Percentiles rank a stretch among this genome's conserved stretches.
These are phyloP conservation scores for Thelephora aurantiotincta DNA, from an alignment of 768 basidiomycete species.

Conservation along the genomic window DNA sequence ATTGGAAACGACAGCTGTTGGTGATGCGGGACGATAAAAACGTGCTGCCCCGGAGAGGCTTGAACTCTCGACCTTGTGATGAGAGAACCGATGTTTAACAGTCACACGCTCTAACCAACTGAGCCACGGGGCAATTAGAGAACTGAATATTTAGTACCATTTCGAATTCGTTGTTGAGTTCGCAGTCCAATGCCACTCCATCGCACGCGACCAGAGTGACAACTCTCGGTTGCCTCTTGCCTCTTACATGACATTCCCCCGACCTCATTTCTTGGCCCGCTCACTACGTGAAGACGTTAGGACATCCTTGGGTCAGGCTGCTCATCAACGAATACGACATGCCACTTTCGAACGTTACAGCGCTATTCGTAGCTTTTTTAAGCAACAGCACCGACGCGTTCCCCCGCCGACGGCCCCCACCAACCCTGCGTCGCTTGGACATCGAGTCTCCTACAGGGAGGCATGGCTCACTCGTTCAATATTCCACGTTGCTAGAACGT, in stretches of 20 bases:
- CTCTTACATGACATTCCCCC: no score
- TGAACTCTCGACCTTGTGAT: slow-evolving; percentile 7
- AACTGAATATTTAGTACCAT: slow-evolving; percentile 6
- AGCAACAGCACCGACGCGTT: slow-evolving; percentile 10
- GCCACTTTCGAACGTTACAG: slow-evolving; percentile 41
- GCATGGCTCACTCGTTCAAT: no score
- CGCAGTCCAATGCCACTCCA: no score
- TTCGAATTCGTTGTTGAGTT: no score
- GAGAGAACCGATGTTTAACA: not conserved
- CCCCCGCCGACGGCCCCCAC: not conserved
- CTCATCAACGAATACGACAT: not conserved
- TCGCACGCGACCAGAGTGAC: not conserved
- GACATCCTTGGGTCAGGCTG: not conserved
- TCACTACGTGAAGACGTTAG: not conserved
- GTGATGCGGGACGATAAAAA: not conserved
- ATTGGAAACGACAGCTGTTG: not conserved
- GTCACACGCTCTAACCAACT: no score
- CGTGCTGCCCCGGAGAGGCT: not conserved
- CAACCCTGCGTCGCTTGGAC: no score
- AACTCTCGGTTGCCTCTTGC: no score
- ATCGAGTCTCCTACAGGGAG: no score
- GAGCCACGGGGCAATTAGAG: slow-evolving; percentile 1
- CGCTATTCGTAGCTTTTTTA: slow-evolving; percentile 46
- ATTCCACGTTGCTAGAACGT: no score
- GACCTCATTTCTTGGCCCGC: not conserved